These are phyloP conservation scores for Zygosaccharomyces pseudobailii DNA, from an alignment of 1,139 yeast species.

Conservation along the genomic window DNA sequence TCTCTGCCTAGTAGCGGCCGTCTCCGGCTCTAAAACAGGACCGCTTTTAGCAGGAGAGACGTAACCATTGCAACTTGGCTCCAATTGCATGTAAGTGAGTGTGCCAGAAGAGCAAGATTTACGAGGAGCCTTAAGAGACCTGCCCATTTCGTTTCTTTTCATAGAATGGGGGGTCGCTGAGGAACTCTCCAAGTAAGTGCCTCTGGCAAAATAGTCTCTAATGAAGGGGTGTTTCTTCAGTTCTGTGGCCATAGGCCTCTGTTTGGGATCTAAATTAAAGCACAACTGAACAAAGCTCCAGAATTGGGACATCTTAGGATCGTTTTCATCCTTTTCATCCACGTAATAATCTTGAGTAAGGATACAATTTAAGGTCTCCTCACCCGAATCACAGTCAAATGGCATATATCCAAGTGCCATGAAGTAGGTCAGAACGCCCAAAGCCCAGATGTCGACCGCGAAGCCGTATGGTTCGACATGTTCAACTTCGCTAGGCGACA, in stretches of 20 bases:
- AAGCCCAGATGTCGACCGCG: slow-evolving; percentile 71
- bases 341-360: slow-evolving; percentile 51
- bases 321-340: slow-evolving; percentile 33
- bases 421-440: slow-evolving; percentile 69
- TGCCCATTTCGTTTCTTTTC: slow-evolving; percentile 20
- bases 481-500: slow-evolving; percentile 16
- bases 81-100: slow-evolving; percentile 4
- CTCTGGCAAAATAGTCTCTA: slow-evolving; percentile 21
- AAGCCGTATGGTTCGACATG: slow-evolving; percentile 41
- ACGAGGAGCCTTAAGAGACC: slow-evolving; percentile 25
- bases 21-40: slow-evolving; percentile 5
- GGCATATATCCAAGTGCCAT: slow-evolving; percentile 75
- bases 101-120: slow-evolving; percentile 17
- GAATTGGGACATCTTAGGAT: slow-evolving; percentile 42
- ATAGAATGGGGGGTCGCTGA: slow-evolving; percentile 6
- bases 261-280: slow-evolving; percentile 43
- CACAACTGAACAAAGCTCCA: slow-evolving; percentile 57
- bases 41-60: slow-evolving; percentile 1
- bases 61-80: slow-evolving; percentile 2
- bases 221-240: slow-evolving; percentile 45
- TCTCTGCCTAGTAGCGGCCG: slow-evolving; percentile 12
- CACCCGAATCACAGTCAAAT: slow-evolving; percentile 69
- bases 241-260: slow-evolving; percentile 46
- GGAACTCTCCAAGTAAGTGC: slow-evolving; percentile 4
- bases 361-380: slow-evolving; percentile 65